Evolutionary conservation across 1,284 basidiomycete species (phyloP).

Genomic region (Porodaedalea pini): DNA sequence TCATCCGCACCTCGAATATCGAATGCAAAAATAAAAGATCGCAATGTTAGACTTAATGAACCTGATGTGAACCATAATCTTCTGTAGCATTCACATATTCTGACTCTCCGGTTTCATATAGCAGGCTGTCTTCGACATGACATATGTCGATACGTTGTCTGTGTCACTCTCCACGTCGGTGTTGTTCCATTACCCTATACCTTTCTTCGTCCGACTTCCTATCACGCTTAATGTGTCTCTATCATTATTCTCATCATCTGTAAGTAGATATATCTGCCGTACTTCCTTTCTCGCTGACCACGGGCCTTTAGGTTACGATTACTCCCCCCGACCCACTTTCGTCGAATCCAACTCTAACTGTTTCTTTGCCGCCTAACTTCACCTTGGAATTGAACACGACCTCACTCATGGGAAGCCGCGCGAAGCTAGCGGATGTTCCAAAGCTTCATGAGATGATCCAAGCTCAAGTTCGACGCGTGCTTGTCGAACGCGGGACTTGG

Average conservation of each 20-base stretch:
- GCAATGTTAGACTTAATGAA: slow-evolving; percentile 13
- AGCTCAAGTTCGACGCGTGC: slow-evolving; percentile 58
- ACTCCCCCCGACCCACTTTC: slow-evolving; percentile 47
- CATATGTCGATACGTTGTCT: slow-evolving; percentile 68
- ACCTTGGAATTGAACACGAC: slow-evolving; percentile 67
- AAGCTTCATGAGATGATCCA: slow-evolving; percentile 81
- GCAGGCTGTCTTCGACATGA: slow-evolving; percentile 62
- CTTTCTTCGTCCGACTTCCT: slow-evolving; percentile 75
- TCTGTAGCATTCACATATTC: neutral
- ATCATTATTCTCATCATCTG: slow-evolving; percentile 69
- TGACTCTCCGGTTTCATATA: slow-evolving; percentile 26
- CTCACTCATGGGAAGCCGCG: slow-evolving; percentile 78
- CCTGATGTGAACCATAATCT: slow-evolving; percentile 1
- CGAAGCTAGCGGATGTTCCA: slow-evolving; percentile 78
- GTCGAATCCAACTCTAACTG: slow-evolving; percentile 49
- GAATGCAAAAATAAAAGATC: slow-evolving; percentile 47
- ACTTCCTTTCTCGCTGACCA: neutral
- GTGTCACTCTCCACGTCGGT: slow-evolving; percentile 78
- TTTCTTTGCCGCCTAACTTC: slow-evolving; percentile 63
- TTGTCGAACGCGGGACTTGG: slow-evolving; percentile 64
- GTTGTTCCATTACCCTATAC: slow-evolving; percentile 77
- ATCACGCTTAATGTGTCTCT: slow-evolving; percentile 75
- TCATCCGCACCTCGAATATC: slow-evolving; percentile 62
- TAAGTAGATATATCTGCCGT: slow-evolving; percentile 32
- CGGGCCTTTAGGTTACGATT: slow-evolving; percentile 31